Evolutionary conservation across 768 basidiomycete genomes (phyloP), one percentile per base, ranked within the genome.

Genomic region (Boletus rubroflammeus): DNA sequence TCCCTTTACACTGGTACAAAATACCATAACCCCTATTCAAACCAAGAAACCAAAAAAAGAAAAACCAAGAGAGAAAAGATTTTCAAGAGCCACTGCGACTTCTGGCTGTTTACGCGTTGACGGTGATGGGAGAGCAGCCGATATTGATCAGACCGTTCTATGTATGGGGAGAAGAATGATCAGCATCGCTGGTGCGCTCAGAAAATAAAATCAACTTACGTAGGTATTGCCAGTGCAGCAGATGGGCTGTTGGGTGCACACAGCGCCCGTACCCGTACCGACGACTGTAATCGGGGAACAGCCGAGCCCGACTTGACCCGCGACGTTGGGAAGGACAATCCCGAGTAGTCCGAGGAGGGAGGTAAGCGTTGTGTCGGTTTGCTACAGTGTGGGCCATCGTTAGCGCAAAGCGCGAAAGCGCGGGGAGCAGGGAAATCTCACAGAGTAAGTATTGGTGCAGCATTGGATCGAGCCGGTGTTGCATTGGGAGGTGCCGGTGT

Each of bases 161-260:
- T 41, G n/a, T 6, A n/a, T 5, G 7, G 8, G 17, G 25, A 9
- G 9, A 9, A 35, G 7, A 36, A 14, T 1, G 6, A 2, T 25
- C 3, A 41, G 32, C 14, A 3, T 19, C 14, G 6, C 7, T 23
- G 21, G 11, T 6, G n/a, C 0, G 6, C 2, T 3, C 26, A 29
- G 28, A 28, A 17, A 28, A 11, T 7, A 0, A 19, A 3, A 2
- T 0, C 4, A 5, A 31, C 60, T 56, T n/a, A 64, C 63, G 8
- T 46, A 59, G 14, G 4, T 26, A 5, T 64, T 51, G 8, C 41
- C 43, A 14, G 36, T 53, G 49, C 64, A 64, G 25, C 61, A 64
- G 26, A 66, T 55, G 0, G 60, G 23, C 31, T 66, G 41, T 21
- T 51, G 31, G 17, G 32, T 41, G 35, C 64, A 65, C 1, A 14